These are phyloP conservation scores for Acephala macrosclerotiorum DNA, from an alignment of 2,329 filamentous ascomycete species.

Conservation along the genomic window DNA sequence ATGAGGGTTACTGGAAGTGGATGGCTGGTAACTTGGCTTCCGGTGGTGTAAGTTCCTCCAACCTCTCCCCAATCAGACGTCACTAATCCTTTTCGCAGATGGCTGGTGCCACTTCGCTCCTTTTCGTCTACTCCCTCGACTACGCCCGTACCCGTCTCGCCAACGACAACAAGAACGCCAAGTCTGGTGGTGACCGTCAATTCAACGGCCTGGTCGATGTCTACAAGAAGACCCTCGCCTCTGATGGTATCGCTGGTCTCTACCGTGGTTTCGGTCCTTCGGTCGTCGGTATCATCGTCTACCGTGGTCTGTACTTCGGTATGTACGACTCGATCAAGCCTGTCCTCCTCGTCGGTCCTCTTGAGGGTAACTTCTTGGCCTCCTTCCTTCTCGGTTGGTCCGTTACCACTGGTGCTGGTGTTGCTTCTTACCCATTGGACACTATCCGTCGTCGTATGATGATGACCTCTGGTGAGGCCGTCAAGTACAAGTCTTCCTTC, in stretches of 20 bases:
- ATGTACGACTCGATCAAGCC: constrained; percentile 99
- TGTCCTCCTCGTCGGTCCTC: constrained; percentile 87
- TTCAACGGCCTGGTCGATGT: constrained; percentile 99
- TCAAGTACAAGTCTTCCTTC: constrained; percentile 98
- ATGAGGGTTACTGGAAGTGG: constrained; percentile 98
- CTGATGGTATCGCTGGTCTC: constrained; percentile 98
- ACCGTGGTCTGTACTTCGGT: constrained; percentile 99
- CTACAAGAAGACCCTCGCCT: constrained; percentile 99
- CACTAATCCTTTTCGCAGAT: constrained; percentile 57
- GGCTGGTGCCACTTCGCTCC: constrained; percentile 98
- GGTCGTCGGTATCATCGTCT: constrained; percentile 98
- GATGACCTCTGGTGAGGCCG: constrained; percentile 97
- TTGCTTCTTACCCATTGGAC: constrained; percentile 99
- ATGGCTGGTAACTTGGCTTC: constrained; percentile 99
- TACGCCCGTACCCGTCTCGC: constrained; percentile 99
- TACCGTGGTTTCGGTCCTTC: constrained; percentile 99
- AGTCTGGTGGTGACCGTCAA: constrained; percentile 96
- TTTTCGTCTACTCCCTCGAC: constrained; percentile 99
- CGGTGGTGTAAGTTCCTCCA: constrained; percentile 83
- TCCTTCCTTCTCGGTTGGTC: constrained; percentile 98
- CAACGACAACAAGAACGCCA: constrained; percentile 99
- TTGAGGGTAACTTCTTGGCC: constrained; percentile 99
- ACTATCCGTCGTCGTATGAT: constrained; percentile 99
- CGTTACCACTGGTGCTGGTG: constrained; percentile 99
- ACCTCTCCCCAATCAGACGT: background rate